Evolutionary conservation across 2,329 filamentous ascomycete genomes (phyloP), one percentile per base, ranked within the genome.

Genomic region (Ilyonectria destructans): DNA sequence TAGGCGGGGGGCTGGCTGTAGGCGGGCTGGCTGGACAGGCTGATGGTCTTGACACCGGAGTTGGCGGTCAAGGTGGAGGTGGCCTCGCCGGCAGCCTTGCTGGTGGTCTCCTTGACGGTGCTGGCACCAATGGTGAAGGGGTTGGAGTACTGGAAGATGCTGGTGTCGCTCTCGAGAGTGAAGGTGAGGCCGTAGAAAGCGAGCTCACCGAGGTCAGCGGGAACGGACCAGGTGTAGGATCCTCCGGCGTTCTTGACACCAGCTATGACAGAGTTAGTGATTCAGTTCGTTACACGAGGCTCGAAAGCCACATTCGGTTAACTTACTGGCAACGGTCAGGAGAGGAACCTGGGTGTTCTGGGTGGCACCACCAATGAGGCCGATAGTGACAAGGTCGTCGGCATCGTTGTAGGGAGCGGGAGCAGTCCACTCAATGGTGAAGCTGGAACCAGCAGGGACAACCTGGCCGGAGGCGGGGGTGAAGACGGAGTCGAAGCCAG

Each of bases 121-220:
- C 68, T 74, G 54, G 77, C 81, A 62, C 77, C 76, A 75, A 90
- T 89, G 76, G 82, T 74, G 84, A 92, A 92, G 74, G 88, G 88
- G 82, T 86, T 86, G 64, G 88, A 89, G 85, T 87, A 91, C 85
- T 91, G 89, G 85, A 88, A 89, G 77, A 85, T 80, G 12, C 57
- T 70, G 23, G 81, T 61, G 81, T 89, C 77, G 70, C 79, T 80
- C 72, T 87, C 84, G 40, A 85, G 82, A 69, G 79, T 78, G 80
- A 92, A 82, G 81, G 84, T 82, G 77, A 92, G 82, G 71, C 89
- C 90, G 80, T 91, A 91, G 75, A 85, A 84, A 59, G 81, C 81
- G 46, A 82, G 77, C 65, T 74, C 74, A 69, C 85, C 86, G 31
- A 87, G 83, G 31, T 77, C 69, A 67, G 81, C 75, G 76, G 82